These are phyloP conservation scores for Suillus subaureus DNA, from an alignment of 768 basidiomycete genomes.

Conservation along the genomic window DNA sequence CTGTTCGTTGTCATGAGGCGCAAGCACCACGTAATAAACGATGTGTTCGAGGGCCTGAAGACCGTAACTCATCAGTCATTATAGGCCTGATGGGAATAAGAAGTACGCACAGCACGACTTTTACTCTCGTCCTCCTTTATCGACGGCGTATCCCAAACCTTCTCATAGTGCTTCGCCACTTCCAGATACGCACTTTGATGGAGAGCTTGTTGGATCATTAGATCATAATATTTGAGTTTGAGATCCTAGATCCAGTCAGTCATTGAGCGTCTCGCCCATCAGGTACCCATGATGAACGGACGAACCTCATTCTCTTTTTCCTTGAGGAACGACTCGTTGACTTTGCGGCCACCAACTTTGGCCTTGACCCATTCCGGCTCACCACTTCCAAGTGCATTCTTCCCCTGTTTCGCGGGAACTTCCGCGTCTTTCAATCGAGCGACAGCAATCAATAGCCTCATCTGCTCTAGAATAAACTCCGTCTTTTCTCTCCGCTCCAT, in stretches of 20 bases:
- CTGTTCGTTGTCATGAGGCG: slow-evolving; percentile 96
- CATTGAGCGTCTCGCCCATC: slow-evolving; percentile 11
- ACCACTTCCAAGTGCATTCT: slow-evolving; percentile 63
- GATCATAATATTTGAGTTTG: slow-evolving; percentile 93
- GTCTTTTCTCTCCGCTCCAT: slow-evolving; percentile 99
- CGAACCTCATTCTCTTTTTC: slow-evolving; percentile 85
- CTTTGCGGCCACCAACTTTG: slow-evolving; percentile 87
- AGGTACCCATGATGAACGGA: slow-evolving; percentile 3
- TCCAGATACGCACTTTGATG: slow-evolving; percentile 87
- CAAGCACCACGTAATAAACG: slow-evolving; percentile 90
- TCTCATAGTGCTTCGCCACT: slow-evolving; percentile 92
- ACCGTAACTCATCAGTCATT: slow-evolving; percentile 8
- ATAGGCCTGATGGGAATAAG: slow-evolving; percentile 5
- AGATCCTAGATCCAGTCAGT: slow-evolving; percentile 63
- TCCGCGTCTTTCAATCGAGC: slow-evolving; percentile 77
- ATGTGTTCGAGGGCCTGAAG: slow-evolving; percentile 89
- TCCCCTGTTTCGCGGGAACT: slow-evolving; percentile 54
- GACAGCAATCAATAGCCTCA: slow-evolving; percentile 83
- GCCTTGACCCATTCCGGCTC: slow-evolving; percentile 94
- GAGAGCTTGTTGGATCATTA: slow-evolving; percentile 95
- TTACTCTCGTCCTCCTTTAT: slow-evolving; percentile 85
- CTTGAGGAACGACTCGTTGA: slow-evolving; percentile 92
- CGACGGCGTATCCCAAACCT: slow-evolving; percentile 96
- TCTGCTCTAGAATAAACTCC: slow-evolving; percentile 97
- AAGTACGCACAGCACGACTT: slow-evolving; percentile 58